A percentile compares a stretch with the other conserved stretches of the same genome.
phyloP scores from a whole-genome alignment of 1,284 basidiomycete species.

The Pterulicium gracile region DNA sequence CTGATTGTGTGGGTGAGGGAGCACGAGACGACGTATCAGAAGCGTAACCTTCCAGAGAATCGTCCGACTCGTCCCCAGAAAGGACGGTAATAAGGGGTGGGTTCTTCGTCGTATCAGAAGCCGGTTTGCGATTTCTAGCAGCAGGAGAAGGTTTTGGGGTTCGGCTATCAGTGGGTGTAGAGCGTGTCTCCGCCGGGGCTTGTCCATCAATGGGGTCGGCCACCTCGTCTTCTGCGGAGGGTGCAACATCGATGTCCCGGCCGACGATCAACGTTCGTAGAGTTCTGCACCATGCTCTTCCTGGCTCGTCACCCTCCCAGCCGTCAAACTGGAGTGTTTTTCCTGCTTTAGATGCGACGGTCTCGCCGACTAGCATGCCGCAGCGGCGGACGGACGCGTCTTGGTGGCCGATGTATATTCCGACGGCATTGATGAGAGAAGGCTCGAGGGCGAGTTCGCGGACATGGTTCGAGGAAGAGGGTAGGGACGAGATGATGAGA shows the following conservation, averaged over 20 bases:
- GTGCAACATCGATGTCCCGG: conserved; percentile 39
- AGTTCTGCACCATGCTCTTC: conserved; percentile 52
- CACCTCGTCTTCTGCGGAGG: conserved; percentile 13
- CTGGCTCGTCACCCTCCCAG: conserved; percentile 78
- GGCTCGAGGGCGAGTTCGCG: conserved; percentile 40
- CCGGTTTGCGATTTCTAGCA: not conserved
- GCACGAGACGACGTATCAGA: conserved; percentile 62
- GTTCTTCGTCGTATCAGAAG: conserved; percentile 6
- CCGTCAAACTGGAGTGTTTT: conserved; percentile 70
- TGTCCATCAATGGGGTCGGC: conserved; percentile 3
- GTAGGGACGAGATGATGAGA: conserved; percentile 49
- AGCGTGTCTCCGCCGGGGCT: not conserved
- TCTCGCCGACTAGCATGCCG: conserved; percentile 90
- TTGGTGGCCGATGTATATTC: conserved; percentile 69
- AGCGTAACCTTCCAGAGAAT: conserved; percentile 73
- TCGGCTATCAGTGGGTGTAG: not conserved
- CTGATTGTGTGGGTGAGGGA: conserved; percentile 68
- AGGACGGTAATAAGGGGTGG: conserved; percentile 12
- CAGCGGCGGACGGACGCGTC: conserved; percentile 74
- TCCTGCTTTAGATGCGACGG: conserved; percentile 48
- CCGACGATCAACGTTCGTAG: conserved; percentile 40
- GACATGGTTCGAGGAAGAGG: conserved; percentile 30
- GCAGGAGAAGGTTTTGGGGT: not conserved
- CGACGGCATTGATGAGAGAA: conserved; percentile 64
- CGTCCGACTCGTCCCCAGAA: conserved; percentile 52